Evolutionary conservation across 169 alveolate genomes (phyloP).

Genomic region (Cryptosporidium ryanae): DNA sequence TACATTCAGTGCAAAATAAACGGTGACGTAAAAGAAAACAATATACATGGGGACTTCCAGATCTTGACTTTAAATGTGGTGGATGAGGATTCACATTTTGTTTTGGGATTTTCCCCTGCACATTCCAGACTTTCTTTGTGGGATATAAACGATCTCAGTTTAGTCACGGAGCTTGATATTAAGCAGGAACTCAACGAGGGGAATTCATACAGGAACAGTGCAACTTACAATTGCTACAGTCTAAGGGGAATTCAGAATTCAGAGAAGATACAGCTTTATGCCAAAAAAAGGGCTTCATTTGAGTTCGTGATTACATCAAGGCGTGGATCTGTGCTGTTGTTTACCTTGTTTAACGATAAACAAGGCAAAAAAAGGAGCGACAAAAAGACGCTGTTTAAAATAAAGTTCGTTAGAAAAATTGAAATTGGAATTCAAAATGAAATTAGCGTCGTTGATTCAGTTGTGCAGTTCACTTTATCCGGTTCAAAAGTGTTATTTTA

Average conservation of each 20-base stretch:
- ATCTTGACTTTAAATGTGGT: background rate
- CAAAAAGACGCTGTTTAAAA: too few species aligned
- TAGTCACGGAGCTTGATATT: conserved; percentile 1
- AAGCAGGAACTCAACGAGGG: background rate
- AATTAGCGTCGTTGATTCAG: conserved; percentile 4
- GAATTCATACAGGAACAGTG: background rate
- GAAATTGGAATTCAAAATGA: background rate
- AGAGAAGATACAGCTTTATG: too few species aligned
- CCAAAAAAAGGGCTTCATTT: too few species aligned
- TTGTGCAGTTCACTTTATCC: background rate
- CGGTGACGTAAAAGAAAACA: background rate
- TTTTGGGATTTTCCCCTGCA: conserved; percentile 20
- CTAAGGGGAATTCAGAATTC: too few species aligned
- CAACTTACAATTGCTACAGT: background rate
- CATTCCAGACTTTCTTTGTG: conserved; percentile 4
- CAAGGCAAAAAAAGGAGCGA: too few species aligned
- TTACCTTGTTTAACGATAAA: too few species aligned
- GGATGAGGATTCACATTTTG: background rate
- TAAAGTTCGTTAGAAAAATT: background rate
- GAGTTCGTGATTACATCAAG: too few species aligned
- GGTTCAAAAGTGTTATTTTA: conserved; percentile 18
- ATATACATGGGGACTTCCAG: background rate
- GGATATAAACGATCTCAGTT: conserved; percentile 13
- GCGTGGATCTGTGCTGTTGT: too few species aligned
- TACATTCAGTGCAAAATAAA: background rate